Evolutionary conservation across 2,329 filamentous ascomycete genomes (phyloP).

Genomic region (Curvularia hawaiiensis): DNA sequence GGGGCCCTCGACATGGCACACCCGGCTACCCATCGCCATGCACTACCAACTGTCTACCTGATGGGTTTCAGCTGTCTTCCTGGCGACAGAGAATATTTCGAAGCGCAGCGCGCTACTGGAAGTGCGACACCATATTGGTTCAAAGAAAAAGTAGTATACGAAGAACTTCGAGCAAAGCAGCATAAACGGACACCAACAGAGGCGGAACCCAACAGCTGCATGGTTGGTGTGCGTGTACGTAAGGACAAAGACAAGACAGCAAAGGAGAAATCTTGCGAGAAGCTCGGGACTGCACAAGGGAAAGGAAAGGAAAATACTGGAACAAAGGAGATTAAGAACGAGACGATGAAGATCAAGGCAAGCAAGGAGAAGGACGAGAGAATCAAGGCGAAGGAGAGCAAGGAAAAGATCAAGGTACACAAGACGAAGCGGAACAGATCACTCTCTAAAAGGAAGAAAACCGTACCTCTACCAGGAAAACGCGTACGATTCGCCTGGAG

Average conservation of each 20-base stretch:
- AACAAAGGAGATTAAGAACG: not conserved
- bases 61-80: constrained; percentile 4
- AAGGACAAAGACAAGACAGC: not conserved
- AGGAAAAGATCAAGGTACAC: not conserved
- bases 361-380: no score
- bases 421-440: not conserved
- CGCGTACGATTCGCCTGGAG: not conserved
- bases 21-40: not conserved
- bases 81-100: not conserved
- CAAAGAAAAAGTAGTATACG: not conserved
- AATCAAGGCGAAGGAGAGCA: no score
- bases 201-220: not conserved
- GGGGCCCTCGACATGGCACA: not conserved
- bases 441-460: not conserved
- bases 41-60: constrained; percentile 1
- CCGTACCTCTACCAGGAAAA: not conserved
- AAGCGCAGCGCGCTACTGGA: not conserved
- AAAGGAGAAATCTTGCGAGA: not conserved
- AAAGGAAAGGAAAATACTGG: not conserved
- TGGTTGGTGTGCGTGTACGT: not conserved
- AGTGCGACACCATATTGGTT: constrained; percentile 8
- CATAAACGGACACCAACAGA: not conserved
- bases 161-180: not conserved
- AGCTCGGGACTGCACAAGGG: not conserved
- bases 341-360: no score